A percentile compares a stretch with the other conserved stretches of the same genome.
Evolutionary conservation across 2,329 filamentous ascomycete species (phyloP).

Genomic region (Colletotrichum endophyticum): DNA sequence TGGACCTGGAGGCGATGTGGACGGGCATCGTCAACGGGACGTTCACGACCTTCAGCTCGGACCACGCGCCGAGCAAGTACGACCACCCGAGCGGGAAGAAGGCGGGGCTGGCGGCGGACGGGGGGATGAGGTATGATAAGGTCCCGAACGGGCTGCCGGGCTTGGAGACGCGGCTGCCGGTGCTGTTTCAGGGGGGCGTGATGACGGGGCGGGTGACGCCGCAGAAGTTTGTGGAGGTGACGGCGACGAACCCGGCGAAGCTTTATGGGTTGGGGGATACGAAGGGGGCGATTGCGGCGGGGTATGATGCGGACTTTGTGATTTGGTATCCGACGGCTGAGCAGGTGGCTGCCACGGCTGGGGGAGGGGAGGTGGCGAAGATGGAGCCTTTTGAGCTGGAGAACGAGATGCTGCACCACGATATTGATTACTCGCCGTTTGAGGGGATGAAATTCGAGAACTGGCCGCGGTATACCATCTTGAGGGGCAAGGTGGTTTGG

Average conservation of each 20-base stretch:
- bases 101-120: slow-evolving; percentile 34
- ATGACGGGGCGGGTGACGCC: slow-evolving; percentile 44
- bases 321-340: slow-evolving; percentile 56
- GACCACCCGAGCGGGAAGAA: slow-evolving; percentile 54
- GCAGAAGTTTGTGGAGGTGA: slow-evolving; percentile 59
- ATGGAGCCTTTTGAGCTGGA: slow-evolving; percentile 41
- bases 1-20: slow-evolving; percentile 57
- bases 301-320: slow-evolving; percentile 61
- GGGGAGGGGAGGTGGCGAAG: slow-evolving; percentile 19
- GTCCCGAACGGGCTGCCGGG: slow-evolving; percentile 65
- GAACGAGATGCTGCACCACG: slow-evolving; percentile 63
- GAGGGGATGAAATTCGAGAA: slow-evolving; percentile 61
- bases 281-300: slow-evolving; percentile 56
- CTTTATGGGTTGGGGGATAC: slow-evolving; percentile 59
- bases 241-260: slow-evolving; percentile 59
- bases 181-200: slow-evolving; percentile 32
- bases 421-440: slow-evolving; percentile 67
- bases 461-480: slow-evolving; percentile 66
- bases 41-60: slow-evolving; percentile 53
- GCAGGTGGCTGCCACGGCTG: not conserved
- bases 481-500: slow-evolving; percentile 65
- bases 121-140: slow-evolving; percentile 49
- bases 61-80: slow-evolving; percentile 54
- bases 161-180: slow-evolving; percentile 59
- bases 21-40: slow-evolving; percentile 53